These are phyloP conservation scores for Tricholoma furcatifolium DNA, from an alignment of 768 basidiomycete species.

Conservation along the genomic window DNA sequence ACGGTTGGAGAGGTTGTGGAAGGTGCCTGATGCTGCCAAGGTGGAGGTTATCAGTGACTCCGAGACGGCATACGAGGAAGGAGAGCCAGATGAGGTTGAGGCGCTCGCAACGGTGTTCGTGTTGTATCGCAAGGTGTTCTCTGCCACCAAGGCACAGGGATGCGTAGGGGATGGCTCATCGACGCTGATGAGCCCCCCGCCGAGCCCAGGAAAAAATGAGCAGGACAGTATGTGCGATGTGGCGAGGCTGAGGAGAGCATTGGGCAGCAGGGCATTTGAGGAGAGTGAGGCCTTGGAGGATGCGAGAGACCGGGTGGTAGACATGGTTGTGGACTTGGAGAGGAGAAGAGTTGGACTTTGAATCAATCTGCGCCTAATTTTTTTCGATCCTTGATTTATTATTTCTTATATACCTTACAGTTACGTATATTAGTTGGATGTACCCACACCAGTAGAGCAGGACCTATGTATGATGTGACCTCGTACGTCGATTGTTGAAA, in stretches of 20 bases:
- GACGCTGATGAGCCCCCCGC: slow-evolving; percentile 57
- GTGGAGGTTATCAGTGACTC: slow-evolving; percentile 3
- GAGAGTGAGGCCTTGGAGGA: slow-evolving; percentile 53
- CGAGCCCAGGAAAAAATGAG: slow-evolving; percentile 36
- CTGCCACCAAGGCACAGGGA: slow-evolving; percentile 10
- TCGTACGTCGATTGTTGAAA: too few relatives aligned
- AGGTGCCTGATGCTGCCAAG: slow-evolving; percentile 20
- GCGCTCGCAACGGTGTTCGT: slow-evolving; percentile 58
- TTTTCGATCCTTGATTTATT: too few relatives aligned
- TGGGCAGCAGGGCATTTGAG: slow-evolving; percentile 52
- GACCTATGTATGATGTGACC: too few relatives aligned
- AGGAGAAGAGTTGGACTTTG: slow-evolving; percentile 25
- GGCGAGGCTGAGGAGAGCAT: slow-evolving; percentile 47
- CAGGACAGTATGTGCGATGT: slow-evolving; percentile 27
- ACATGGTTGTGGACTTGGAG: slow-evolving; percentile 56
- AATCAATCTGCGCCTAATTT: not conserved
- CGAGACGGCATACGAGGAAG: slow-evolving; percentile 14
- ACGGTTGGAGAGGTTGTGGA: slow-evolving; percentile 58
- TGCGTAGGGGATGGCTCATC: slow-evolving; percentile 19
- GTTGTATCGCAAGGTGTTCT: slow-evolving; percentile 62
- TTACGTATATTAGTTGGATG: too few relatives aligned
- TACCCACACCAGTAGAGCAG: too few relatives aligned
- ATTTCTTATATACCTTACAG: too few relatives aligned
- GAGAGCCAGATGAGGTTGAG: slow-evolving; percentile 43
- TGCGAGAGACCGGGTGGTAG: slow-evolving; percentile 73